These are phyloP conservation scores for Sporothrix humicola DNA, from an alignment of 2,329 filamentous ascomycete species.

Conservation along the genomic window DNA sequence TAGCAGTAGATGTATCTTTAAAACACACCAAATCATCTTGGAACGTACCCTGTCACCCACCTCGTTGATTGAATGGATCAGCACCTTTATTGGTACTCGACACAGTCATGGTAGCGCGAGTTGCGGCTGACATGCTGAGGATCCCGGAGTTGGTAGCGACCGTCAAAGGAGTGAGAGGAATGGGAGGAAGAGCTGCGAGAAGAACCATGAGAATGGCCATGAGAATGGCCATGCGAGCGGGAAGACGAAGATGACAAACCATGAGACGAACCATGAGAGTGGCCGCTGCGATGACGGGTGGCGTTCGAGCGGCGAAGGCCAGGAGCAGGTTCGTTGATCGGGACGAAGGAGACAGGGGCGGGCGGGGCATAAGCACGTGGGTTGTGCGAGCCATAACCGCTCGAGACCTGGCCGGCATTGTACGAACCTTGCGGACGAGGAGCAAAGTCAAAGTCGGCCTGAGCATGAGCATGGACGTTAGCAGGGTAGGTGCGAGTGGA, in stretches of 20 bases:
- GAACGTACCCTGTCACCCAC: neutral
- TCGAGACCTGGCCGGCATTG: neutral
- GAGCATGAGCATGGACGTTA: no score
- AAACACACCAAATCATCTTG: no score
- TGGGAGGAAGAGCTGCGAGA: neutral
- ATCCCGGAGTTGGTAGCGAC: no score
- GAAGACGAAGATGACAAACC: neutral
- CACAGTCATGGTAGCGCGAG: neutral
- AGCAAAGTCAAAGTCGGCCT: neutral
- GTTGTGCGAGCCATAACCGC: neutral
- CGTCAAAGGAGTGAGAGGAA: neutral
- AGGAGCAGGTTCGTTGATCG: neutral
- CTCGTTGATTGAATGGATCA: neutral
- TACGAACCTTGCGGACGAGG: neutral
- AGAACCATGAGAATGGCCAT: neutral
- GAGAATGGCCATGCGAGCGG: neutral
- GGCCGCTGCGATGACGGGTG: neutral
- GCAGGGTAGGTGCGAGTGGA: no score
- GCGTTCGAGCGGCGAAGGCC: neutral
- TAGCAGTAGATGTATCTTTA: no score
- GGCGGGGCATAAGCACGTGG: neutral
- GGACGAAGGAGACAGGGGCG: neutral
- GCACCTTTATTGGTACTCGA: constrained; percentile 10
- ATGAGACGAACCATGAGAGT: neutral
- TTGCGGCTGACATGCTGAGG: neutral